These are phyloP conservation scores for Mycocalia duriaeana DNA, from an alignment of 1,284 basidiomycete species.

Conservation along the genomic window DNA sequence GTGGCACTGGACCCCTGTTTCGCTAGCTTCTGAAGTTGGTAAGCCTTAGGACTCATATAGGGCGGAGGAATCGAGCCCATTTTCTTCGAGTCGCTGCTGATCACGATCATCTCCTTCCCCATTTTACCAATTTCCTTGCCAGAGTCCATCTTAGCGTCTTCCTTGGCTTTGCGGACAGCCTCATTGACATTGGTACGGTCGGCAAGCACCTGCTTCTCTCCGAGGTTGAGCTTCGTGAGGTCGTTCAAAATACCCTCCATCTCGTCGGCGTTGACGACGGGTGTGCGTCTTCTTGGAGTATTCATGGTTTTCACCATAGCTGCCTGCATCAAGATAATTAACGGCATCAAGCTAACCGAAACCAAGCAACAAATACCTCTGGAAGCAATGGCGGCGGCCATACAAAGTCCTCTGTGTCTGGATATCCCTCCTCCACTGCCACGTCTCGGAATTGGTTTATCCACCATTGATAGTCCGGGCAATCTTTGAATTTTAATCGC, in stretches of 20 bases:
- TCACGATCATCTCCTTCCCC: conserved; percentile 35
- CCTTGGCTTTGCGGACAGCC: conserved; percentile 27
- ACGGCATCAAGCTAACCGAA: neutral
- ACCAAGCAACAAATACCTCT: conserved; percentile 5
- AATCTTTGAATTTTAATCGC: conserved; percentile 58
- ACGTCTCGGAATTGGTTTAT: conserved; percentile 53
- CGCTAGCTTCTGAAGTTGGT: conserved; percentile 44
- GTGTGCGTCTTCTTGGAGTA: conserved; percentile 26
- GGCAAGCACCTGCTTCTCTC: conserved; percentile 41
- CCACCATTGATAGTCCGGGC: conserved; percentile 64
- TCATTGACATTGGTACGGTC: conserved; percentile 44
- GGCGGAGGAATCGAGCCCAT: conserved; percentile 23
- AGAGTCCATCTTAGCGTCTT: conserved; percentile 25
- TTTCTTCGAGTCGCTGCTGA: conserved; percentile 43
- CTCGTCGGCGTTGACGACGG: conserved; percentile 28
- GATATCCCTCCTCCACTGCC: conserved; percentile 53
- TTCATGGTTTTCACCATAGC: conserved; percentile 21
- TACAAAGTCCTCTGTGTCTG: conserved; percentile 53
- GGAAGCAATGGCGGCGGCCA: conserved; percentile 59
- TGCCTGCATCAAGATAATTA: conserved; percentile 15
- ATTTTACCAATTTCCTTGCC: conserved; percentile 13
- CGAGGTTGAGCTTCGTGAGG: conserved; percentile 53
- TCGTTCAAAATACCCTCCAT: conserved; percentile 52
- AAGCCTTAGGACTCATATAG: conserved; percentile 45
- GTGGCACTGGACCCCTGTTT: conserved; percentile 37